Evolutionary conservation across 805 yeast species (phyloP).

Genomic region (Hanseniaspora nectarophila): DNA sequence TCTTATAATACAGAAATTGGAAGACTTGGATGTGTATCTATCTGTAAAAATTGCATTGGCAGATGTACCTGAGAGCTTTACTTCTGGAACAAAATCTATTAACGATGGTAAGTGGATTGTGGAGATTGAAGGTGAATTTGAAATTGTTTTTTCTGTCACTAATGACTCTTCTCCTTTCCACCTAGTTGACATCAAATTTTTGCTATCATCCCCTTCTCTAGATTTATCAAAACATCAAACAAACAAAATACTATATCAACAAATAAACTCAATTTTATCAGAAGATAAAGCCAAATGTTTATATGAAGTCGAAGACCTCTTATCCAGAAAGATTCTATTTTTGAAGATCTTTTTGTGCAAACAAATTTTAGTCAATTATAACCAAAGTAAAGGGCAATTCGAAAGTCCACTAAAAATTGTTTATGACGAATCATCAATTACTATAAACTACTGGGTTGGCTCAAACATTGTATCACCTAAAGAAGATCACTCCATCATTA

Average conservation of each 20-base stretch:
- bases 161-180: slow-evolving; percentile 60
- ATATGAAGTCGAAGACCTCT: slow-evolving; percentile 24
- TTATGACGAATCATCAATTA: slow-evolving; percentile 27
- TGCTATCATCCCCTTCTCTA: slow-evolving; percentile 29
- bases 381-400: slow-evolving; percentile 2
- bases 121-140: slow-evolving; percentile 51
- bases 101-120: slow-evolving; percentile 67
- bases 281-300: slow-evolving; percentile 20
- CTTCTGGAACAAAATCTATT: slow-evolving; percentile 41
- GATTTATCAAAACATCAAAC: slow-evolving; percentile 16
- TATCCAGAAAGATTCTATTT: slow-evolving; percentile 27
- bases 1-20: slow-evolving; percentile 48
- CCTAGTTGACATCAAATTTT: slow-evolving; percentile 62
- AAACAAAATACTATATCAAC: slow-evolving; percentile 22
- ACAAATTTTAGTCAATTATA: slow-evolving; percentile 20
- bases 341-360: slow-evolving; percentile 27
- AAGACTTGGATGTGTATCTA: slow-evolving; percentile 58
- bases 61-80: slow-evolving; percentile 53
- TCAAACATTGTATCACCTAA: slow-evolving; percentile 2
- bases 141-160: slow-evolving; percentile 66
- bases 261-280: slow-evolving; percentile 25
- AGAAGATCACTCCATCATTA: slow-evolving; percentile 22
- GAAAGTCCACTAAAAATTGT: slow-evolving; percentile 6
- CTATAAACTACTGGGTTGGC: slow-evolving; percentile 28
- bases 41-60: slow-evolving; percentile 64